Percentiles rank a stretch among this genome's conserved stretches.
Evolutionary conservation across 257 asterid species (phyloP).

Genomic region (Echium plantagineum): DNA sequence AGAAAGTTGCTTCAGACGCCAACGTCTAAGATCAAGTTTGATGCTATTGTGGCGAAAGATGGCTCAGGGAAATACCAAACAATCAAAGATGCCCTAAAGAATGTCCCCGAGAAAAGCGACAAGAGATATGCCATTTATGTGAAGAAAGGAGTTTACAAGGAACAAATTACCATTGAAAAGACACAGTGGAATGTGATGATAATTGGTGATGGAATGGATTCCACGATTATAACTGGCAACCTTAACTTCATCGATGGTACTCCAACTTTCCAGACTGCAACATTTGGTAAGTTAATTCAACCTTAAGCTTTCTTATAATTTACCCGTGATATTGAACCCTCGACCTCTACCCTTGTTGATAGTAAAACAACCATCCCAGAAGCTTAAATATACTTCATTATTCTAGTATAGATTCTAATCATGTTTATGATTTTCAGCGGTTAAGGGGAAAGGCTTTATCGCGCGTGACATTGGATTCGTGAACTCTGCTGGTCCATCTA

Average conservation of each 20-base stretch:
- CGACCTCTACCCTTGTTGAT: too few species aligned
- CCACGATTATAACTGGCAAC: constrained; percentile 13
- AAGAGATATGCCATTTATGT: constrained; percentile 11
- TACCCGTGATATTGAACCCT: too few species aligned
- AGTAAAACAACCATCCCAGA: too few species aligned
- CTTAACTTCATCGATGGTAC: constrained; percentile 11
- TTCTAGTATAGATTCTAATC: too few species aligned
- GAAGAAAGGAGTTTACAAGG: constrained; percentile 12
- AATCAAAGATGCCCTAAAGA: constrained; percentile 9
- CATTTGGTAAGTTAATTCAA: constrained; percentile 12
- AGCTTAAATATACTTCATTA: too few species aligned
- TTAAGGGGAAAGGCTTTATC: constrained; percentile 17
- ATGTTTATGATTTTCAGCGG: constrained; percentile 2
- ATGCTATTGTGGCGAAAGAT: constrained; percentile 19
- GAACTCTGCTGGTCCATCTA: constrained; percentile 18
- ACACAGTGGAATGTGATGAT: constrained; percentile 14
- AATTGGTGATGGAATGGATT: constrained; percentile 21
- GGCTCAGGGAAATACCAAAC: constrained; percentile 12
- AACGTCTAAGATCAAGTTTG: constrained; percentile 3
- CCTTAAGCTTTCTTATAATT: background rate
- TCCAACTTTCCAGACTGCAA: constrained; percentile 14
- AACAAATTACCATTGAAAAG: constrained; percentile 13
- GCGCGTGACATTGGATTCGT: constrained; percentile 17
- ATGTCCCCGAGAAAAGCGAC: constrained; percentile 6
- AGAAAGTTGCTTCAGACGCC: constrained; percentile 25